phyloP scores from a whole-genome alignment of 1,284 basidiomycete genomes.

The Ganoderma lingzhi region DNA sequence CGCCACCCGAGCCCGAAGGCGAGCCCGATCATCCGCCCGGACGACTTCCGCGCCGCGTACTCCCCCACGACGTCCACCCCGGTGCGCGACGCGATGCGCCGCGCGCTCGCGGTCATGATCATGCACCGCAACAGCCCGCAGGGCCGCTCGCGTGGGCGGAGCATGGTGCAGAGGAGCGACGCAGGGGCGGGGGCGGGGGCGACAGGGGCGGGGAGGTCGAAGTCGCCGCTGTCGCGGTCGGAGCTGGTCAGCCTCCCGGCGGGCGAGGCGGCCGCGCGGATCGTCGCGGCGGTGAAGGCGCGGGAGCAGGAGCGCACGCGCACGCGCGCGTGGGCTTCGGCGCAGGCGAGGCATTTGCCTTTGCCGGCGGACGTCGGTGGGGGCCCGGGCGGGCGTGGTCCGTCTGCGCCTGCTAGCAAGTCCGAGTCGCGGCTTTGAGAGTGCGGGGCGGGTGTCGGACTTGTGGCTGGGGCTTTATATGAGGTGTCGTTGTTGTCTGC shows the following conservation, averaged over 20 bases:
- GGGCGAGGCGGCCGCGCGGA: background rate
- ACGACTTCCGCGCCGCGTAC: background rate
- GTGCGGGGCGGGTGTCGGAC: background rate
- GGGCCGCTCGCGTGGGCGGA: background rate
- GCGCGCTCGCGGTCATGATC: conserved; percentile 6
- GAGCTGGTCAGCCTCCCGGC: background rate
- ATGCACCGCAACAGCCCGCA: conserved; percentile 9
- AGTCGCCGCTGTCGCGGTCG: conserved; percentile 2
- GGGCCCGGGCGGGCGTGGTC: too few species aligned
- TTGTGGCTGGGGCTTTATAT: background rate
- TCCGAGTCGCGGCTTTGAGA: background rate
- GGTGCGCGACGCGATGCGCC: conserved; percentile 3
- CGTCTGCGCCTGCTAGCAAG: too few species aligned
- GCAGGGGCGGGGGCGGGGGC: too few species aligned
- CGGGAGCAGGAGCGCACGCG: background rate
- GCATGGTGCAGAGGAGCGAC: background rate
- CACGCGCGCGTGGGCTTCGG: background rate
- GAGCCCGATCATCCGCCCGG: too few species aligned
- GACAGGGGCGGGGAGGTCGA: background rate
- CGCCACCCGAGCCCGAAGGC: too few species aligned
- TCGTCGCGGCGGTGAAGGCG: conserved; percentile 4
- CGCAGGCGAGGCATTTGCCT: too few species aligned
- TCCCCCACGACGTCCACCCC: conserved; percentile 5
- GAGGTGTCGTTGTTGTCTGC: background rate
- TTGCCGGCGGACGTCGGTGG: too few species aligned